Evolutionary conservation across 2,329 filamentous ascomycete genomes (phyloP), one percentile per base, ranked within the genome.

Genomic region (Neospermospora avenae): DNA sequence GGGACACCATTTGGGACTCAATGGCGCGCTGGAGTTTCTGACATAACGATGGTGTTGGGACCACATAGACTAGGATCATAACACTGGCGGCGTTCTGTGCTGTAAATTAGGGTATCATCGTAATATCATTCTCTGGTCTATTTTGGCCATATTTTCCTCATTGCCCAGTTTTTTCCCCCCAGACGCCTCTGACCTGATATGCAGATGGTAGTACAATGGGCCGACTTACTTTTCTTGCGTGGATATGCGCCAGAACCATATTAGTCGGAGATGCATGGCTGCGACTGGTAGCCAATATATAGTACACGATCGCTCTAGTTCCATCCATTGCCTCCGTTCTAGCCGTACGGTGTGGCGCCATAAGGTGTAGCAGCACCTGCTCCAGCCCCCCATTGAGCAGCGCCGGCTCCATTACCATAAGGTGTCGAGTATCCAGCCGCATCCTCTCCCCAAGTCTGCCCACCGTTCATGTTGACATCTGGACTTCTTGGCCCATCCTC

Each of bases 401-500:
- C 78, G 55, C 77, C 80, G 24, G 83, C 83, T 22, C 77, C 77
- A 66, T 75, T 80, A 24, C 80, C 85, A 68, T 87, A 90, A 0
- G 88, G 86, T 8, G 88, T 90, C 10, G 84, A 87, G 71, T 84
- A 90, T 37, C 88, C 89, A 39, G 74, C 75, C 10, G 55, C 42
- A 60, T 85, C 82, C 64, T 83, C 52, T 22, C 51, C 80, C 77
- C 84, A 86, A 20, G 78, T 79, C 57, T 39, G 41, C 3, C 78
- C 80, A 20, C 79, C 84, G 57, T 84, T 77, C 80, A 87, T 79
- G 72, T 71, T 57, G 51, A 64, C 55, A 63, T 87, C 85, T 11
- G 87, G 87, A 70, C 86, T 89, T 63, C 85, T 81, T 2, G 85
- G 85, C 1, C 85, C 87, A 67, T 84, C 83, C 67, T 78, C 71